Conservation (phyloP, 2,329 filamentous ascomycete genomes). For the Thermoascus crustaceus region DNA sequence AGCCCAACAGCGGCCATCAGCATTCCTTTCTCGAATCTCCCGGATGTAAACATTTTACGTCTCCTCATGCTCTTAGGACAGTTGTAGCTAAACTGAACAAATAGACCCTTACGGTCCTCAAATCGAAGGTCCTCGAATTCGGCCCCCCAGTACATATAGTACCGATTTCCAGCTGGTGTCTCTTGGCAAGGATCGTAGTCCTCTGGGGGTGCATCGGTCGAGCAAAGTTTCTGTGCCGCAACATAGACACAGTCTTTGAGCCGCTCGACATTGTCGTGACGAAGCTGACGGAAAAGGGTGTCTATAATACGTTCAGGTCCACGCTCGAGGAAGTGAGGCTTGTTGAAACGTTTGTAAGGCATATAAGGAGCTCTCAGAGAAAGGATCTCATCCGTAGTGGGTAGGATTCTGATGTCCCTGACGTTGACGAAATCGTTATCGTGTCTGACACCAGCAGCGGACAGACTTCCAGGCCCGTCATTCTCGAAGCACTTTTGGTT, state of each 20-base stretch:
- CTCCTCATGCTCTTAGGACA: conserved; percentile 20
- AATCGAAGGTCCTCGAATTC: conserved; percentile 13
- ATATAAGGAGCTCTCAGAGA: conserved; percentile 11
- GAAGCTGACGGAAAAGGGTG: conserved; percentile 15
- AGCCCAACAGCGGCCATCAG: conserved; percentile 20
- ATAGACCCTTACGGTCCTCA: conserved; percentile 12
- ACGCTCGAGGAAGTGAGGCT: conserved; percentile 8
- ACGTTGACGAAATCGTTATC: conserved; percentile 17
- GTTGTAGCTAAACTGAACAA: conserved; percentile 19
- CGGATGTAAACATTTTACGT: conserved; percentile 12
- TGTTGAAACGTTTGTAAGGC: conserved; percentile 10
- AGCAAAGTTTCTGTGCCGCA: conserved; percentile 12
- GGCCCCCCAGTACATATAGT: conserved; percentile 13
- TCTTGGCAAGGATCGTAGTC: conserved; percentile 12
- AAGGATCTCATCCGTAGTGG: conserved; percentile 17
- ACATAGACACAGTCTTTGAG: conserved; percentile 14
- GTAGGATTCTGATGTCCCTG: conserved; percentile 14
- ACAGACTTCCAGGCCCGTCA: conserved; percentile 19
- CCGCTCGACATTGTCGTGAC: conserved; percentile 13
- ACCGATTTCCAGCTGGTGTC: conserved; percentile 11
- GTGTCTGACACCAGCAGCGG: conserved; percentile 11
- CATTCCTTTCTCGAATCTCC: conserved; percentile 21
- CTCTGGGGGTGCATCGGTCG: background rate
- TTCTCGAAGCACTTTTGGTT: conserved; percentile 12
- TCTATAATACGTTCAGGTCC: conserved; percentile 13